Percentiles rank a stretch among this genome's conserved stretches.
Evolutionary conservation across 768 basidiomycete genomes (phyloP).

Genomic region (Holtermannia corniformis): DNA sequence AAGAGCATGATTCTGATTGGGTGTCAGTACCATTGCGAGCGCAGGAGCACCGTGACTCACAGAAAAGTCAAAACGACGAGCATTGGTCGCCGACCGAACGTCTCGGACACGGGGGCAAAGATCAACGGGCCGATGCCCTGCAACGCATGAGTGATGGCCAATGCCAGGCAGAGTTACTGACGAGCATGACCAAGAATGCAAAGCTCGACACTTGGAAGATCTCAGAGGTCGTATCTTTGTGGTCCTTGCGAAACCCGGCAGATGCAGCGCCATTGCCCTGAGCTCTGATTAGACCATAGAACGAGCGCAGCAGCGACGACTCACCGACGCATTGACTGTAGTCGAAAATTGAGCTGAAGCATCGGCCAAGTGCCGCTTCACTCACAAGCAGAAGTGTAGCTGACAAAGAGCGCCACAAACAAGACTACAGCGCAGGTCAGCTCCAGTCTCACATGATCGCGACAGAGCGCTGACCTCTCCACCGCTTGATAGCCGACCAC

Average conservation of each 20-base stretch:
- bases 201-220: slow-evolving; percentile 12
- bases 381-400: slow-evolving; percentile 18
- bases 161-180: neutral
- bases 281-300: neutral
- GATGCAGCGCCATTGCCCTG: slow-evolving; percentile 17
- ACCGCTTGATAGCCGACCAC: slow-evolving; percentile 13
- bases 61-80: slow-evolving; percentile 15
- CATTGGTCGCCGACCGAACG: slow-evolving; percentile 23
- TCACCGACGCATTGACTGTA: neutral
- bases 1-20: slow-evolving; percentile 12
- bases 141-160: neutral
- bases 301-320: neutral
- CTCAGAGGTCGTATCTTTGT: slow-evolving; percentile 3
- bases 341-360: neutral
- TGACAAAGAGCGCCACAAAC: slow-evolving; percentile 13
- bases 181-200: slow-evolving; percentile 18
- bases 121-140: slow-evolving; percentile 15
- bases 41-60: slow-evolving; percentile 2
- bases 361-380: neutral
- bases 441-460: neutral
- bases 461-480: slow-evolving; percentile 5
- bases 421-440: slow-evolving; percentile 5
- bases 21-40: too few relatives aligned
- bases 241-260: slow-evolving; percentile 8
- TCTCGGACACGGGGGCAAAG: slow-evolving; percentile 18